Evolutionary conservation across 768 basidiomycete genomes (phyloP).

Genomic region (Coprinopsis sp.): DNA sequence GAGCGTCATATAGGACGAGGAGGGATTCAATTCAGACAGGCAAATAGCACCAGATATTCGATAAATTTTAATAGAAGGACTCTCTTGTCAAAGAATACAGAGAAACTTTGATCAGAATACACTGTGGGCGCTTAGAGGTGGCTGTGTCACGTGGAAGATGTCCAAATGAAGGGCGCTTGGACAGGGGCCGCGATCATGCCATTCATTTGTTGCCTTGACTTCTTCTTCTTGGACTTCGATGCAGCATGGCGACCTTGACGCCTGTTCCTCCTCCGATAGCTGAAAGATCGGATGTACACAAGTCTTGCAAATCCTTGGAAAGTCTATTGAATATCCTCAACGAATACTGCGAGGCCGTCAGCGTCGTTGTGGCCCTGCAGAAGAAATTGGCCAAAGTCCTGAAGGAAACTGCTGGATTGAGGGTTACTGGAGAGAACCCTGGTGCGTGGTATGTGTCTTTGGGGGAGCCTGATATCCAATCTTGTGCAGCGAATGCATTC

Average conservation of each 20-base stretch:
- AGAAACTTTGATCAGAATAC: no score
- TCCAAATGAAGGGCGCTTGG: no score
- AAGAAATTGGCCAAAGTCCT: conserved; percentile 73
- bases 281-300: conserved; percentile 73
- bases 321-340: conserved; percentile 58
- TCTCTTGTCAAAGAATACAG: no score
- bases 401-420: conserved; percentile 58
- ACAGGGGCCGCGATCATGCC: not conserved
- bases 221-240: not conserved
- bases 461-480: not conserved
- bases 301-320: conserved; percentile 74
- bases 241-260: conserved; percentile 5
- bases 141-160: no score
- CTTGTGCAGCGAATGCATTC: conserved; percentile 59
- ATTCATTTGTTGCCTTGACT: not conserved
- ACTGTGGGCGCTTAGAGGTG: no score
- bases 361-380: conserved; percentile 57
- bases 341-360: conserved; percentile 72
- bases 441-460: conserved; percentile 36
- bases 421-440: conserved; percentile 56
- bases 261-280: conserved; percentile 30
- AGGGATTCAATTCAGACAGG: not conserved
- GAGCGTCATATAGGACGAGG: conserved; percentile 8
- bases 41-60: not conserved
- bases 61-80: no score